Percentiles rank a stretch among this genome's conserved stretches.
phyloP scores from a whole-genome alignment of 2,329 filamentous ascomycete genomes.

The Diaporthe capsici region DNA sequence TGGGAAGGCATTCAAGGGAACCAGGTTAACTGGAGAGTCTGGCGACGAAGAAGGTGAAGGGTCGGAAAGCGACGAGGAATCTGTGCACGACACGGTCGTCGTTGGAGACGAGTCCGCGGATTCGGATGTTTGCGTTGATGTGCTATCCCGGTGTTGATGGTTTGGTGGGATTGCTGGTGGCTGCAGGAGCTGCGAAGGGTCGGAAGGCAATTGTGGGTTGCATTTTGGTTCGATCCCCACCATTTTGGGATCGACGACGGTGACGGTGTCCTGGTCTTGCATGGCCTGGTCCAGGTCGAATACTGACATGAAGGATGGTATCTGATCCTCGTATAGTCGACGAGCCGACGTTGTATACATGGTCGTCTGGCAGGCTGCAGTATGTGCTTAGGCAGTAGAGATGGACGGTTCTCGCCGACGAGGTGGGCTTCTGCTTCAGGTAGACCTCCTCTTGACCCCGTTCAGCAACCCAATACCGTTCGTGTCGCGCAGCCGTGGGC shows the following conservation, averaged over 20 bases:
- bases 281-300: slow-evolving; percentile 74
- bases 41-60: slow-evolving; percentile 93
- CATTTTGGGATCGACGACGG: slow-evolving; percentile 67
- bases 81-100: slow-evolving; percentile 91
- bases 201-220: slow-evolving; percentile 53
- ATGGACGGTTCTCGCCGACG: slow-evolving; percentile 23
- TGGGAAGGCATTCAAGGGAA: slow-evolving; percentile 78
- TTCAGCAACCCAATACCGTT: slow-evolving; percentile 22
- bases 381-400: slow-evolving; percentile 29
- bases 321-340: slow-evolving; percentile 76
- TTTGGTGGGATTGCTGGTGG: slow-evolving; percentile 61
- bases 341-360: slow-evolving; percentile 75
- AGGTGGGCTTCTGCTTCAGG: slow-evolving; percentile 9
- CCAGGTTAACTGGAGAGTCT: slow-evolving; percentile 85
- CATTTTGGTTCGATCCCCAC: slow-evolving; percentile 60
- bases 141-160: slow-evolving; percentile 83
- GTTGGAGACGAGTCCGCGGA: slow-evolving; percentile 96
- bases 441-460: slow-evolving; percentile 20
- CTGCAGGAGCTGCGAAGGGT: slow-evolving; percentile 49
- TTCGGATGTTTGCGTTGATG: slow-evolving; percentile 82
- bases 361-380: slow-evolving; percentile 48
- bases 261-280: slow-evolving; percentile 66
- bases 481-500: slow-evolving; percentile 22
- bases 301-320: slow-evolving; percentile 83
- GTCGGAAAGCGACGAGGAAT: slow-evolving; percentile 91